A percentile compares a stretch with the other conserved stretches of the same genome.
These are phyloP conservation scores for Pluteus cervinus DNA, from an alignment of 768 basidiomycete genomes.

Conservation along the genomic window DNA sequence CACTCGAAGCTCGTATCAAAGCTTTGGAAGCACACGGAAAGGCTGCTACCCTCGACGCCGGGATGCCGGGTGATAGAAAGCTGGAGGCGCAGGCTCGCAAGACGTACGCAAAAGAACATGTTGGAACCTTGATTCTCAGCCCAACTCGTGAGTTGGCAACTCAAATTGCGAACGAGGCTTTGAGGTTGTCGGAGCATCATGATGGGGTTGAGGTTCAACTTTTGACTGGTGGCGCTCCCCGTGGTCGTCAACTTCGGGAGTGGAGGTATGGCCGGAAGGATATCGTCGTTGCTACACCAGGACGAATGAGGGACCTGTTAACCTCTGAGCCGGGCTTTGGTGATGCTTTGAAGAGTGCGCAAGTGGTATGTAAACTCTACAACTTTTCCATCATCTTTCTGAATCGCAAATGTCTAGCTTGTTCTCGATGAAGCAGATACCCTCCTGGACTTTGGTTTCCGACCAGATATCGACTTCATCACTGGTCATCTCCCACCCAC, in stretches of 20 bases:
- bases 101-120: constrained; percentile 37
- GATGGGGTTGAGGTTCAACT: constrained; percentile 62
- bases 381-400: constrained; percentile 1
- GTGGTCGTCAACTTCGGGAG: constrained; percentile 56
- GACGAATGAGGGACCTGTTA: constrained; percentile 73
- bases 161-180: constrained; percentile 83
- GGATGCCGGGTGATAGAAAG: constrained; percentile 22
- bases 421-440: constrained; percentile 93
- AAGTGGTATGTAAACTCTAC: constrained; percentile 41
- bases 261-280: constrained; percentile 65
- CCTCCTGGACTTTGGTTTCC: constrained; percentile 89
- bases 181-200: constrained; percentile 56
- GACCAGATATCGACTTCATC: constrained; percentile 77
- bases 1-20: constrained; percentile 69
- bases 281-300: constrained; percentile 88
- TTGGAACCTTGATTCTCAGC: constrained; percentile 77
- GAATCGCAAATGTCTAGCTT: constrained; percentile 44
- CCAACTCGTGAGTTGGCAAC: constrained; percentile 89
- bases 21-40: constrained; percentile 41
- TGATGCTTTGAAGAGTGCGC: constrained; percentile 44
- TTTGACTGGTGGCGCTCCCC: constrained; percentile 73
- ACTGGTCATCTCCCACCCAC: constrained; percentile 49
- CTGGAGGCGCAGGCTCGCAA: constrained; percentile 24
- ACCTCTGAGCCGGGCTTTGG: constrained; percentile 50
- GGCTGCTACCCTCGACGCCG: constrained; percentile 36